These are phyloP conservation scores for Colletotrichum lentis DNA, from an alignment of 2,329 filamentous ascomycete genomes.

Conservation along the genomic window DNA sequence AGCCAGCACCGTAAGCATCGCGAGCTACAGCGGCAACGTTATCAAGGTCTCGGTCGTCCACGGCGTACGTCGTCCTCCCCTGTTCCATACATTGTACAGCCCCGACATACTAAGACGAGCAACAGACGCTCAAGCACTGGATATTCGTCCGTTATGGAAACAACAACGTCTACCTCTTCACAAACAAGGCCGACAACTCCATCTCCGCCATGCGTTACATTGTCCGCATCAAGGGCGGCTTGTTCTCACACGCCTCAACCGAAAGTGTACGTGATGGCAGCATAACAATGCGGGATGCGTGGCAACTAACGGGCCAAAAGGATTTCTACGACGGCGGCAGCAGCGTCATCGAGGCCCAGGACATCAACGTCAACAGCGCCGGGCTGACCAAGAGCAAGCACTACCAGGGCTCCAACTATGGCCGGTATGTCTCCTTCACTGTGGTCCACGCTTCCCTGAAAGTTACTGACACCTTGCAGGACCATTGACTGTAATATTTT, in stretches of 20 bases:
- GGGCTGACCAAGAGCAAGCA: conserved; percentile 52
- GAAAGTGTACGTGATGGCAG: conserved; percentile 28
- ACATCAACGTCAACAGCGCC: conserved; percentile 43
- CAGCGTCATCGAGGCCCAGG: conserved; percentile 47
- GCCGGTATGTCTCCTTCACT: conserved; percentile 41
- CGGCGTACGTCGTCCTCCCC: conserved; percentile 33
- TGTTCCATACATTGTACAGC: neutral
- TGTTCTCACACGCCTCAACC: conserved; percentile 43
- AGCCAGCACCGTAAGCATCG: conserved; percentile 45
- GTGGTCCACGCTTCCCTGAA: neutral
- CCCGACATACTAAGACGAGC: neutral
- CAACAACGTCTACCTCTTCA: conserved; percentile 53
- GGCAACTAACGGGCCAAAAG: neutral
- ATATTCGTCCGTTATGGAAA: conserved; percentile 48
- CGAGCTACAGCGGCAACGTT: conserved; percentile 43
- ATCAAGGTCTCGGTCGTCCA: conserved; percentile 49
- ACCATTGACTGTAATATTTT: conserved; percentile 19
- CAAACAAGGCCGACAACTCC: conserved; percentile 52
- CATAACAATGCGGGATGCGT: neutral
- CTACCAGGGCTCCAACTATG: conserved; percentile 51
- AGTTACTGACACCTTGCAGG: neutral
- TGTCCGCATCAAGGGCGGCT: conserved; percentile 45
- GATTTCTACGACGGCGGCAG: conserved; percentile 48
- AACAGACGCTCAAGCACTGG: conserved; percentile 15
- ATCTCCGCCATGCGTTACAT: conserved; percentile 52